phyloP scores from a whole-genome alignment of 305 asterid genomes.

The Rubia peregrina region DNA sequence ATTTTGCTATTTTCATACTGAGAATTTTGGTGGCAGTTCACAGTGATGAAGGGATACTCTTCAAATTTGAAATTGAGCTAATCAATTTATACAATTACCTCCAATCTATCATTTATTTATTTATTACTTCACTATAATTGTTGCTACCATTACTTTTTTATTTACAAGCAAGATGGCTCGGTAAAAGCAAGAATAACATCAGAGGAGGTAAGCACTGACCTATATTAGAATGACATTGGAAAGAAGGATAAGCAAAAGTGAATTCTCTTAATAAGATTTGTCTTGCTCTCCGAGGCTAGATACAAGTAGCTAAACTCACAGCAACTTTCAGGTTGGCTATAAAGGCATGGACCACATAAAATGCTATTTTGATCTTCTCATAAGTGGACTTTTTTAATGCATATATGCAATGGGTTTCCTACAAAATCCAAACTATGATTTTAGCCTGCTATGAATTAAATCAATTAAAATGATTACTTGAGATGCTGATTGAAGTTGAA shows the following conservation, averaged over 20 bases:
- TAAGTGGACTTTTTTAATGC: neutral
- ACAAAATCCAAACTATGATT: neutral
- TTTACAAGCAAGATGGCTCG: neutral
- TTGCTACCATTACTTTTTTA: neutral
- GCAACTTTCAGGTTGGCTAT: neutral
- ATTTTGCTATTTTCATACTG: neutral
- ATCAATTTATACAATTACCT: too few relatives aligned
- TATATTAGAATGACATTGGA: constrained; percentile 1
- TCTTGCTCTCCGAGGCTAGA: neutral
- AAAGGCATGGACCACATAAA: neutral
- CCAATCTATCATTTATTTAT: neutral
- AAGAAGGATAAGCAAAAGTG: neutral
- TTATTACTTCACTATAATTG: neutral
- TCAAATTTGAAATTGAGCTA: too few relatives aligned
- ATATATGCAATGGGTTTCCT: neutral
- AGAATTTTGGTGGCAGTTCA: neutral
- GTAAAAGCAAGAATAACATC: neutral
- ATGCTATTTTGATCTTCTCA: neutral
- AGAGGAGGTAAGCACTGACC: constrained; percentile 1
- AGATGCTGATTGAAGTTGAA: neutral
- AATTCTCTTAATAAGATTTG: neutral
- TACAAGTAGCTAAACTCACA: neutral
- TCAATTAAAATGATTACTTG: neutral
- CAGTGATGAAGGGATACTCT: neutral
- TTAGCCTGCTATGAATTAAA: neutral